Evolutionary conservation across 352 stramenopile genomes (phyloP).

Genomic region (Pythium periplocum): DNA sequence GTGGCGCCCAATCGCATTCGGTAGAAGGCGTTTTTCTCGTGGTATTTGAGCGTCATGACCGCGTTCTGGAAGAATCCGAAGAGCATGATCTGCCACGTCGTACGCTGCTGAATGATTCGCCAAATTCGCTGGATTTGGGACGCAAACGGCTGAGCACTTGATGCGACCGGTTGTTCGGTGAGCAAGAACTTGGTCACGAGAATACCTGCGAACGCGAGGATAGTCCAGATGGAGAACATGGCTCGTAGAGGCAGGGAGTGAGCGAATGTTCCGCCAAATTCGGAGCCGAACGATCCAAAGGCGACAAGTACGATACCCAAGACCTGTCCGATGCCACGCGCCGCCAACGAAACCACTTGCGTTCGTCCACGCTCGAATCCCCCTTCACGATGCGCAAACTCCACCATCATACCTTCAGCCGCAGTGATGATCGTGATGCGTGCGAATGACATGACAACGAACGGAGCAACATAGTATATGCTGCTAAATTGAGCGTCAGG

Average conservation of each 20-base stretch:
- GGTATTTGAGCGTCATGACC: neutral
- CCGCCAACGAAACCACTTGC: constrained; percentile 13
- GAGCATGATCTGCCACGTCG: constrained; percentile 22
- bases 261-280: constrained; percentile 21
- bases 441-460: constrained; percentile 20
- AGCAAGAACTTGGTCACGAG: constrained; percentile 15
- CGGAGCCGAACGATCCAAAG: constrained; percentile 8
- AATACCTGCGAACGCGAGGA: constrained; percentile 10
- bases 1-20: constrained; percentile 7
- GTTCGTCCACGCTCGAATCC: constrained; percentile 22
- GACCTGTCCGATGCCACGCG: constrained; percentile 20
- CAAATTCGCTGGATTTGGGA: constrained; percentile 19
- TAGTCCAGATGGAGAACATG: constrained; percentile 11
- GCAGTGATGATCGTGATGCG: constrained; percentile 17
- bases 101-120: constrained; percentile 21
- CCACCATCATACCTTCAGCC: constrained; percentile 25
- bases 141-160: constrained; percentile 13
- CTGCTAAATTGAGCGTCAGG: too few species aligned
- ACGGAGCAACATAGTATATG: constrained; percentile 2
- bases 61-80: constrained; percentile 15
- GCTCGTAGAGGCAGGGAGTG: constrained; percentile 12
- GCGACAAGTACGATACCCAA: constrained; percentile 6
- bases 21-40: constrained; percentile 1
- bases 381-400: constrained; percentile 24
- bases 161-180: constrained; percentile 10